Evolutionary conservation across 2,329 filamentous ascomycete species (phyloP), one percentile per base, ranked within the genome.

Genomic region (Aspergillus sp.): DNA sequence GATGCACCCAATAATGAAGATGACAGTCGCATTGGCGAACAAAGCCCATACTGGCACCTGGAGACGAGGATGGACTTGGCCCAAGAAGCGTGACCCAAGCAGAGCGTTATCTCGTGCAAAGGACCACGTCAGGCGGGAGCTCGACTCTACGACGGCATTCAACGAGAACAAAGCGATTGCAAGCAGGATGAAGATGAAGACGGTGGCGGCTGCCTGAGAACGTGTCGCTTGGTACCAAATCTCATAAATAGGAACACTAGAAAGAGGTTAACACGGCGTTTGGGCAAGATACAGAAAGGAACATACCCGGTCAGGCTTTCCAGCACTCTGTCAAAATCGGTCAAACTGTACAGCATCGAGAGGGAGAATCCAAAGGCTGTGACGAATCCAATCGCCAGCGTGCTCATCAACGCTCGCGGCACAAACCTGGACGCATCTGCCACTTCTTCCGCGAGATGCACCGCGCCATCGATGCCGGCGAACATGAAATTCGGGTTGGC

Each of bases 401-500:
- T 66, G 20, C 62, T 66, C 32, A 71, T 49, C 50, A 73, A 63
- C 16, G 64, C 63, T 10, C 59, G 58, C 5, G 71, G 71, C 2
- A 74, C 63, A 10, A 65, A 60, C 5, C 53, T 59, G 1, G 60
- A 60, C 19, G 70, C 66, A 49, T 72, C 64, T 25, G 56, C 58
- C 38, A 70, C 65, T 54, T 74, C 71, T 58, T 74, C 71, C 3
- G 65, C 64, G 47, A 71, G 64, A 58, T 71, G 70, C n/a, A 66
- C 57, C 9, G 63, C 64, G 9, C 61, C 64, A 41, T 71, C 67
- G 16, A 57, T 47, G 0, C 72, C 71, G 5, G 66, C 66, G 57
- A 68, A 73, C 49, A 72, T 71, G 53, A 68, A 75, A 20, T 69
- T 70, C 0, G 71, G 65, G 21, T 69, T 71, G 11, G 71, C 59